A percentile compares a stretch with the other conserved stretches of the same genome.
These are phyloP conservation scores for Martiniozyma asiatica DNA, from an alignment of 1,139 yeast species.

Conservation along the genomic window DNA sequence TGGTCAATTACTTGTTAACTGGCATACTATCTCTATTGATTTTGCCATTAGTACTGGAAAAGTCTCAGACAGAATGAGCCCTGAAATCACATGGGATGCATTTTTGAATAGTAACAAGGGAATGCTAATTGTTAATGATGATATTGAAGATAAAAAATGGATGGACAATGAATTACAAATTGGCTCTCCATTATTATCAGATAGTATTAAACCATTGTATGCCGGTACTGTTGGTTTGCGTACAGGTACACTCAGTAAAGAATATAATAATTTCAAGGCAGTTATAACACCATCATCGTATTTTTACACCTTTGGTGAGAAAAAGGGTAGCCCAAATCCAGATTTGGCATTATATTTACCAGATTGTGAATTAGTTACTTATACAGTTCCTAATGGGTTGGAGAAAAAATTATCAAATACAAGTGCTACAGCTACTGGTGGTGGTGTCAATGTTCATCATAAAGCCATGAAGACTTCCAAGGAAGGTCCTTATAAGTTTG, in stretches of 20 bases:
- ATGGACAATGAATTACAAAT: background rate
- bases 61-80: conserved; percentile 24
- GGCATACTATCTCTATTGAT: conserved; percentile 19
- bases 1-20: conserved; percentile 21
- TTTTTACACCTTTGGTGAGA: conserved; percentile 35
- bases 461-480: no score
- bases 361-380: conserved; percentile 30
- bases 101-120: conserved; percentile 24
- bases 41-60: conserved; percentile 22
- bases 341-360: conserved; percentile 34
- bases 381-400: no score
- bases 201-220: conserved; percentile 27
- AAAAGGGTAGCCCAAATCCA: conserved; percentile 35
- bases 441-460: no score
- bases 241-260: conserved; percentile 31
- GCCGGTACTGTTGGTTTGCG: conserved; percentile 35
- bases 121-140: conserved; percentile 21
- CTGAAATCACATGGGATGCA: conserved; percentile 32
- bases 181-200: no score
- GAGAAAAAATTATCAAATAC: no score
- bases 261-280: conserved; percentile 31
- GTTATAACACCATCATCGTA: conserved; percentile 34
- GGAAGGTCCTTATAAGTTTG: no score
- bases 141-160: background rate
- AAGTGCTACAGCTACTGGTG: no score